These are phyloP conservation scores for Tripterygium wilfordii DNA, from an alignment of 177 flowering plant genomes.

Conservation along the genomic window DNA sequence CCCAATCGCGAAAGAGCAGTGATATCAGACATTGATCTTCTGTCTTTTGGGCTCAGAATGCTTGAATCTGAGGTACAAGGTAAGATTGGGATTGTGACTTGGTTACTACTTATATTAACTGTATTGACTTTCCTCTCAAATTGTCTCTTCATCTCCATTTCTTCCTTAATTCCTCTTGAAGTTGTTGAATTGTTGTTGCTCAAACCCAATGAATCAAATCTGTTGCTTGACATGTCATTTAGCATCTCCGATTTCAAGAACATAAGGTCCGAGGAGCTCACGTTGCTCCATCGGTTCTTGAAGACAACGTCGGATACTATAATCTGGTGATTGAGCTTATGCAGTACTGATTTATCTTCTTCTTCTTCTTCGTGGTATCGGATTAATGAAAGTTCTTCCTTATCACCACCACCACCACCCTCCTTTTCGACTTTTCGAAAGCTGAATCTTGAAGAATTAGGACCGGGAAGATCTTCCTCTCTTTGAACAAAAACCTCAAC, in stretches of 20 bases:
- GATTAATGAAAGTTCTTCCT: constrained; percentile 16
- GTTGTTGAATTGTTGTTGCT: too few species aligned
- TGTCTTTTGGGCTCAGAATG: constrained; percentile 21
- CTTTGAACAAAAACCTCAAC: constrained; percentile 54
- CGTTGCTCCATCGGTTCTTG: constrained; percentile 82
- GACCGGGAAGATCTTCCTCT: constrained; percentile 31
- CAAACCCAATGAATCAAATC: constrained; percentile 42
- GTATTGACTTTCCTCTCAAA: constrained; percentile 25
- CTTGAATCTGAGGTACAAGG: constrained; percentile 25
- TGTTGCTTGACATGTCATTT: constrained; percentile 29
- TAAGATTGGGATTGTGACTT: constrained; percentile 1
- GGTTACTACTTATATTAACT: constrained; percentile 11
- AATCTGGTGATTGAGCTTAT: constrained; percentile 68
- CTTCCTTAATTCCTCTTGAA: too few species aligned
- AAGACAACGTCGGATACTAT: constrained; percentile 56
- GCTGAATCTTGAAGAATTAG: constrained; percentile 57
- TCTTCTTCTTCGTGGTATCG: constrained; percentile 12
- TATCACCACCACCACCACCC: constrained; percentile 17
- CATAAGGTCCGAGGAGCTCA: constrained; percentile 71
- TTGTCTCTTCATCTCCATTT: constrained; percentile 34
- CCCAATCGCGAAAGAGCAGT: constrained; percentile 46
- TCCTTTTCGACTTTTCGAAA: constrained; percentile 31
- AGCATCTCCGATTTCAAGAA: constrained; percentile 70
- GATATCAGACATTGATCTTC: constrained; percentile 81
- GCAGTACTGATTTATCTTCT: constrained; percentile 17